Evolutionary conservation across 2,329 filamentous ascomycete species (phyloP).

Genomic region (Chrysoporthe deuterocubensis): DNA sequence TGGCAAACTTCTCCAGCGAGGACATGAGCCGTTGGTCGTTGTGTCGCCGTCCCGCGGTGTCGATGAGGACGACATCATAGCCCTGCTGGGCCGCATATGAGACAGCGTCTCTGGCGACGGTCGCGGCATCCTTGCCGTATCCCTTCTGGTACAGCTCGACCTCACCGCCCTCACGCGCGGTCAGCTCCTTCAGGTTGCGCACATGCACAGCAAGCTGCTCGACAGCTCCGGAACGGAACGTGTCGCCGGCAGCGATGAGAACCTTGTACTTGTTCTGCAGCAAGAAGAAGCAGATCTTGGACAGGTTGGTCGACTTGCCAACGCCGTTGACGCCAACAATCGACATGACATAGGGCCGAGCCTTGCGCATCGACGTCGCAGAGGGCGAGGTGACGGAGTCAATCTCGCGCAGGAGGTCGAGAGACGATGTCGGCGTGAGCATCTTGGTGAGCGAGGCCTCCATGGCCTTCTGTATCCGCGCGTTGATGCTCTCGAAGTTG

Average conservation of each 20-base stretch:
- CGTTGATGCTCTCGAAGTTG: slow-evolving; percentile 86
- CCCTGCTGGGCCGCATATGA: slow-evolving; percentile 71
- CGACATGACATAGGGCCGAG: slow-evolving; percentile 92
- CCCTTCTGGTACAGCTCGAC: slow-evolving; percentile 96
- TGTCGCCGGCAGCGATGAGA: slow-evolving; percentile 63
- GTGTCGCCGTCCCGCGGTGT: slow-evolving; percentile 92
- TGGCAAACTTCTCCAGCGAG: slow-evolving; percentile 94
- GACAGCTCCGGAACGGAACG: slow-evolving; percentile 94
- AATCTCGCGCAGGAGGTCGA: slow-evolving; percentile 94
- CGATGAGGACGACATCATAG: slow-evolving; percentile 94
- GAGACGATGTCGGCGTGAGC: slow-evolving; percentile 90
- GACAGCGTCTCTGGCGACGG: slow-evolving; percentile 95
- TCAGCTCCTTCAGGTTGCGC: slow-evolving; percentile 88
- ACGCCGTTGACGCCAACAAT: slow-evolving; percentile 99
- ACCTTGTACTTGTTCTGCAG: slow-evolving; percentile 88
- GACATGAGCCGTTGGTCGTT: slow-evolving; percentile 97
- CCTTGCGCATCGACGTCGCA: slow-evolving; percentile 62
- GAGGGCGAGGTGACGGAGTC: slow-evolving; percentile 74
- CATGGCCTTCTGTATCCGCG: slow-evolving; percentile 84
- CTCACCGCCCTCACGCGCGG: slow-evolving; percentile 77
- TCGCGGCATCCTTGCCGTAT: slow-evolving; percentile 96
- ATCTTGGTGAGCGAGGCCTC: slow-evolving; percentile 93
- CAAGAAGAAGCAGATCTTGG: slow-evolving; percentile 97
- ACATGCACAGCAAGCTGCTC: slow-evolving; percentile 97
- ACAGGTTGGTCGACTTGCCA: slow-evolving; percentile 95